Evolutionary conservation across 1,284 basidiomycete genomes (phyloP).

Genomic region (Xanthoconium separans): DNA sequence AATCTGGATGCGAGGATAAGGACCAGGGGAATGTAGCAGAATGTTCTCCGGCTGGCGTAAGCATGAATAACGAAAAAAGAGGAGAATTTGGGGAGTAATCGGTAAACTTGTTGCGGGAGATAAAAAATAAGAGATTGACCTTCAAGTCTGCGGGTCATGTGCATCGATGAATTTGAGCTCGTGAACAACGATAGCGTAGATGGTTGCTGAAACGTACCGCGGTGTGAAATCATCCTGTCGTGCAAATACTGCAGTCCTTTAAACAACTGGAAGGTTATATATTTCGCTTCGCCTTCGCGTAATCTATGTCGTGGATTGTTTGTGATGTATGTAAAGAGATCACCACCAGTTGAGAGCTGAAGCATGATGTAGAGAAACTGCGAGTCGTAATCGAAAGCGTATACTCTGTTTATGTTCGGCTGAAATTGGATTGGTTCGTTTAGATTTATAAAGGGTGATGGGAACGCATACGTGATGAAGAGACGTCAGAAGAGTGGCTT

Average conservation of each 20-base stretch:
- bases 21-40: constrained; percentile 68
- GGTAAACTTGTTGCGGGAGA: neutral
- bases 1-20: constrained; percentile 80
- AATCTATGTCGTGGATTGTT: constrained; percentile 53
- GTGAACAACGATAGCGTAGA: neutral
- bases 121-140: constrained; percentile 35
- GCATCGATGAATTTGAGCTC: constrained; percentile 2
- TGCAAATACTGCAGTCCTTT: constrained; percentile 76
- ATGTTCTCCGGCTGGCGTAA: constrained; percentile 79
- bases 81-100: neutral
- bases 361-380: constrained; percentile 81
- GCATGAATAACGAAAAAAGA: neutral
- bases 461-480: constrained; percentile 61
- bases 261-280: constrained; percentile 79
- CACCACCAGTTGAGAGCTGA: constrained; percentile 83
- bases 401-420: constrained; percentile 81
- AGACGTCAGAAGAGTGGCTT: constrained; percentile 68
- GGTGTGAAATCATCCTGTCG: constrained; percentile 71
- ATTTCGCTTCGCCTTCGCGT: constrained; percentile 79
- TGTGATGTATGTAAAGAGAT: constrained; percentile 84
- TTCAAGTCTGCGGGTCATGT: constrained; percentile 61
- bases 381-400: constrained; percentile 63
- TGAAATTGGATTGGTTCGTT: constrained; percentile 27
- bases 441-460: neutral
- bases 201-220: constrained; percentile 47